Conservation (phyloP, 1,284 basidiomycete genomes). For the Stygiomarasmius scandens region DNA sequence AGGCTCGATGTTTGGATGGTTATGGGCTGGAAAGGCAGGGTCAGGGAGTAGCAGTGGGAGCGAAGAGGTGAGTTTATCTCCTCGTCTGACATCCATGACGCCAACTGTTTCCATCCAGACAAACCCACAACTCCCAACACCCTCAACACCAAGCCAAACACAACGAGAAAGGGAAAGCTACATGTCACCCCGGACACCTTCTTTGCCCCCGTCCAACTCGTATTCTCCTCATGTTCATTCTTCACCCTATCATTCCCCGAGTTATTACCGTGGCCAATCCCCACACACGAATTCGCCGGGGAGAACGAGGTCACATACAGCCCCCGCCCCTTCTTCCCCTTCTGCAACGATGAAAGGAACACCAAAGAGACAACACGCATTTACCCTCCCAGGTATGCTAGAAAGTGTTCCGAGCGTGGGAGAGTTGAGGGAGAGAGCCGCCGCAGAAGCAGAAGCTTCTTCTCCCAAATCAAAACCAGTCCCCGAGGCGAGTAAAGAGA, state of each 20-base stretch:
- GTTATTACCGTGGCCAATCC: neutral
- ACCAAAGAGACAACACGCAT: neutral
- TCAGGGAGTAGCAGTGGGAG: neutral
- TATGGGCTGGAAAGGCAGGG: conserved; percentile 1
- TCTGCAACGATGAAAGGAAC: neutral
- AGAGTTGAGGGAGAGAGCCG: neutral
- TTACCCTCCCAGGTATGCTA: neutral
- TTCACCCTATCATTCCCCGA: neutral
- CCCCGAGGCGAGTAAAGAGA: no score
- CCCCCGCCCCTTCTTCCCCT: neutral
- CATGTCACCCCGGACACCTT: neutral
- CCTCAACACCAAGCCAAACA: neutral
- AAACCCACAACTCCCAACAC: neutral
- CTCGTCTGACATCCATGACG: neutral
- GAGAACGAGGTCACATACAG: neutral
- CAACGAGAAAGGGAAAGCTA: neutral
- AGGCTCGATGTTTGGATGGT: conserved; percentile 6
- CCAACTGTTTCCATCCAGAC: no score
- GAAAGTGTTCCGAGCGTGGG: conserved; percentile 1
- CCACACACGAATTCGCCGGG: no score
- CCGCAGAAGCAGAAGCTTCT: neutral
- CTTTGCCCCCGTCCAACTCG: neutral
- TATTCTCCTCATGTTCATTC: neutral
- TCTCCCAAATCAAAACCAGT: no score
- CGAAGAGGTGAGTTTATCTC: neutral